phyloP scores from a whole-genome alignment of 345 rosid genomes.

The Moricandia moricandioides region DNA sequence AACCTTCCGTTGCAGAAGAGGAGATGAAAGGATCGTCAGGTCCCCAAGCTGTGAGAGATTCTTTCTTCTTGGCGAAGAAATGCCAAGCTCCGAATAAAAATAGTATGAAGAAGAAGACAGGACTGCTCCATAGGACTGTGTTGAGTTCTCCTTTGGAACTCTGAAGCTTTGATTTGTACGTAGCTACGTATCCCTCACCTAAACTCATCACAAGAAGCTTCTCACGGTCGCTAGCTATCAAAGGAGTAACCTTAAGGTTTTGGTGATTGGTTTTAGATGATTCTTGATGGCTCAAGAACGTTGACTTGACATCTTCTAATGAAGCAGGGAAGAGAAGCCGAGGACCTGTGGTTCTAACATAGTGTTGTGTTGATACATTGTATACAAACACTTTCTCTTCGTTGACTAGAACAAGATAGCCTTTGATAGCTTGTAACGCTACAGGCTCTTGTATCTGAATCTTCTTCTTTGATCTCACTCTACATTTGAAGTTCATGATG shows the following conservation, averaged over 20 bases:
- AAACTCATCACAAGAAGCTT: conserved; percentile 77
- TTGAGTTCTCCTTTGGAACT: conserved; percentile 59
- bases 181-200: conserved; percentile 74
- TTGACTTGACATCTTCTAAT: conserved; percentile 70
- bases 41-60: conserved; percentile 92
- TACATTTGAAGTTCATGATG: conserved; percentile 82
- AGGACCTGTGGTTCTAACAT: conserved; percentile 65
- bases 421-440: conserved; percentile 75
- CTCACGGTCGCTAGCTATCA: conserved; percentile 78
- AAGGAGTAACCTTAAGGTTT: conserved; percentile 34
- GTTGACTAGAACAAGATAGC: conserved; percentile 66
- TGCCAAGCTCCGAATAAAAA: conserved; percentile 89
- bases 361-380: conserved; percentile 85
- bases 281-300: conserved; percentile 61
- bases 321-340: conserved; percentile 70
- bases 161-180: conserved; percentile 75
- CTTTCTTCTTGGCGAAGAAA: conserved; percentile 96
- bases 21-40: conserved; percentile 79
- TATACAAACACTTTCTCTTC: conserved; percentile 65
- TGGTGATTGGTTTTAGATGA: too few relatives aligned
- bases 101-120: conserved; percentile 75
- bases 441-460: conserved; percentile 62
- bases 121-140: conserved; percentile 80
- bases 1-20: conserved; percentile 50
- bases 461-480: conserved; percentile 82